Conservation (phyloP, 768 basidiomycete species). For the Tylopilus vinaceipallidus region DNA sequence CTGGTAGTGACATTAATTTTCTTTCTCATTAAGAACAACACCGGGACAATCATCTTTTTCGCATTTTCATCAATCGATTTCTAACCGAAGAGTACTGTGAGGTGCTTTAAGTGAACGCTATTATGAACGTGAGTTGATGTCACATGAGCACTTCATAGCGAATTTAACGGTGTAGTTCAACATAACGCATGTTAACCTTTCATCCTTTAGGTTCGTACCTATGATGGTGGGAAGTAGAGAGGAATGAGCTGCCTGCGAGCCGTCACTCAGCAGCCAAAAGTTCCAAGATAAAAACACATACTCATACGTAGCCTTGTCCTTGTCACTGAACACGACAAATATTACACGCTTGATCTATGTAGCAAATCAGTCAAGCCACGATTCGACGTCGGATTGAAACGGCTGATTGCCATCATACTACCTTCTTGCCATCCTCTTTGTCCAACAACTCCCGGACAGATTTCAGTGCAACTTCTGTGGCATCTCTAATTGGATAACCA, state of each 20-base stretch:
- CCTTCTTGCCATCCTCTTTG: constrained; percentile 45
- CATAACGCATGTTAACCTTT: neutral
- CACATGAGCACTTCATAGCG: neutral
- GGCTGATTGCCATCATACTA: constrained; percentile 9
- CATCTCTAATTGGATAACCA: constrained; percentile 71
- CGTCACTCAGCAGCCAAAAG: neutral
- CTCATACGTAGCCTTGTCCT: constrained; percentile 65
- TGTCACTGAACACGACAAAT: constrained; percentile 69
- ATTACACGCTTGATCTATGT: constrained; percentile 65
- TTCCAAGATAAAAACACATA: constrained; percentile 34
- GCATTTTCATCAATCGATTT: too few species aligned
- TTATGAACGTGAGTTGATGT: too few species aligned
- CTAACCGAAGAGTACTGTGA: too few species aligned
- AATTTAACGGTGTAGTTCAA: too few species aligned
- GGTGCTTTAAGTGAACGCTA: too few species aligned
- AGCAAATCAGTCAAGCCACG: neutral
- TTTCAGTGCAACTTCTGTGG: constrained; percentile 67
- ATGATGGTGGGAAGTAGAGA: constrained; percentile 53
- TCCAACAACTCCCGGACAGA: constrained; percentile 58
- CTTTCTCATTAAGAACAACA: too few species aligned
- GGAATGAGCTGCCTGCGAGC: constrained; percentile 48
- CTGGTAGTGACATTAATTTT: too few species aligned
- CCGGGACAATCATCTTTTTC: too few species aligned
- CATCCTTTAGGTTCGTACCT: neutral
- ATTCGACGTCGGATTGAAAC: neutral